Base-by-base conservation (phyloP, 2,329 filamentous ascomycete species). In the Clarireedia homoeocarpa region DNA sequence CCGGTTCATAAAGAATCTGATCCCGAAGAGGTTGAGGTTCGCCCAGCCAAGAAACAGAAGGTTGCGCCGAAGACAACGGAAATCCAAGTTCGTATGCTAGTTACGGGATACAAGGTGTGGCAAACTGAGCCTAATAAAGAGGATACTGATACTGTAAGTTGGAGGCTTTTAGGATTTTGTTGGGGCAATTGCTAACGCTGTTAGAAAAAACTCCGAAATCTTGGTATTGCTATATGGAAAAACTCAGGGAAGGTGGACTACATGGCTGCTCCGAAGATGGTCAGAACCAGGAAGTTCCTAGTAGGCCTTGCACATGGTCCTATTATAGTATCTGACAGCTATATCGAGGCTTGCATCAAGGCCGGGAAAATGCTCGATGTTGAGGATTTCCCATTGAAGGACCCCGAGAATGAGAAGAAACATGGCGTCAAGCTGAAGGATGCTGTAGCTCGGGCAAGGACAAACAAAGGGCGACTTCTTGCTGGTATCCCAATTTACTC, bases 241-340 rank as follows among this genome's bases (percentile, higher is more conserved):
- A 88, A 96, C 66, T 83, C 84, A 26, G 80, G 82, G 48, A 79
- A 82, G 46, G 94, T 89, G 69, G 89, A 92, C 65, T 89, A 95
- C 69, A 81, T 99, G 10, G 91, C 90, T 36, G 92, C 92, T 3
- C 94, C 92, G 0, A 81, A 84, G 44, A 83, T 97, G 59, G 82
- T 96, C 36, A 86, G 94, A 39, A 99, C 94, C 0, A 84, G 89
- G 69, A 99, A 99, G 68, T 99, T 99, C 68, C 84, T 97, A 50
- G 87, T 86, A 59, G 90, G 91, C 12, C 75, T 99, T 27, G 91
- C 94, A 17, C 84, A 83, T 58, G 91, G 88, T 0, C 89, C 91
- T 0, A 79, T 81, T 1, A 81, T 97, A 45, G 80, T 97, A 53
- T 84, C 84, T 47, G 87, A 86, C 0, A 78, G 81, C 7, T 99